Evolutionary conservation across 2,329 filamentous ascomycete genomes (phyloP), one percentile per base, ranked within the genome.

Genomic region (Polytolypa hystricis): DNA sequence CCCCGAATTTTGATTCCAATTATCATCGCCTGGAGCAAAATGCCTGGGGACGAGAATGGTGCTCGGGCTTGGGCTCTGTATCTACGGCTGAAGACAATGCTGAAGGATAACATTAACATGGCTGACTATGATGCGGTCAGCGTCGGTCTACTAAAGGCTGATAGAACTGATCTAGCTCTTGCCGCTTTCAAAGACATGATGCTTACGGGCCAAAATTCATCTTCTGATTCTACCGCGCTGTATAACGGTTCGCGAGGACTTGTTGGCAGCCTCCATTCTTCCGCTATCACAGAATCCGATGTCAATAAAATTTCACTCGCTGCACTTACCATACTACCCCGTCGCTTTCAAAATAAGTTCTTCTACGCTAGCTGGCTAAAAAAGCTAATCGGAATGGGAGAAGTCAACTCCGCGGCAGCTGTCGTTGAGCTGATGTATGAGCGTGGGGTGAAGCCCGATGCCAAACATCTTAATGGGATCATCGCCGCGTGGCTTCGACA

Each of bases 321-420:
- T 7, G 65, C 65, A 2, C 52, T 79, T 17, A 65, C 66, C 4
- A 52, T 65, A 18, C 52, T 80, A 14, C 76, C 76, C 4, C 54
- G 58, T 9, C 56, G 55, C 21, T 69, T 72, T 37, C 62, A 67
- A 30, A 91, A 93, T 56, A 78, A 80, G 44, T 89, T 85, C 58
- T 84, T 94, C 58, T 81, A 86, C 46, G 82, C 80, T 21, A 87
- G 84, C 49, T 94, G 86, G 87, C 71, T 93, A 51, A 89, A 89
- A 58, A 77, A 81, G 33, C 72, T 93, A 6, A 81, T 93, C 38
- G 79, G 79, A 11, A 73, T 78, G 40, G 77, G 77, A 2, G 73
- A 85, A 45, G 61, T 83, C 10, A 73, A 81, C 39, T 81, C 79
- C 2, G 84, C 84, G 3, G 69, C 74, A 35, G 73, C 75, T 41